Conservation (phyloP, 2,329 filamentous ascomycete genomes). For the Allantophomopsis cytisporea region DNA sequence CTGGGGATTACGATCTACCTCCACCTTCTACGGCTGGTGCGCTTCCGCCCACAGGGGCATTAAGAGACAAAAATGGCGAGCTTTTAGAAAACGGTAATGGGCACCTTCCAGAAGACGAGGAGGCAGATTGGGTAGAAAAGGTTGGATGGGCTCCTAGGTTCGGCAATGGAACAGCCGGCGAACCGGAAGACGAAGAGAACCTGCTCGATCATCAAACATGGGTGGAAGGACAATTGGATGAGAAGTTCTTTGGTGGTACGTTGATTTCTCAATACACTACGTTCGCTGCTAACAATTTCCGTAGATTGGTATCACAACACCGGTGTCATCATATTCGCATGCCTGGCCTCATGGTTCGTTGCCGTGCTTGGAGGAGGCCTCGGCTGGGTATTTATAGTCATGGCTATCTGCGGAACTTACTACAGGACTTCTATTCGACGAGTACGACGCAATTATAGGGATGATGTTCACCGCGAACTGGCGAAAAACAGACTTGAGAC, state of each 20-base stretch:
- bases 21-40: constrained; percentile 58
- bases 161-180: constrained; percentile 45
- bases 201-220: constrained; percentile 80
- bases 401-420: constrained; percentile 87
- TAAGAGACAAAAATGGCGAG: constrained; percentile 31
- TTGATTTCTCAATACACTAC: constrained; percentile 3
- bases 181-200: constrained; percentile 41
- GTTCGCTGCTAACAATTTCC: constrained; percentile 19
- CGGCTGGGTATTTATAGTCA: constrained; percentile 85
- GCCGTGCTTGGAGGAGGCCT: constrained; percentile 83
- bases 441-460: constrained; percentile 88
- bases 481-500: constrained; percentile 77
- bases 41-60: constrained; percentile 32
- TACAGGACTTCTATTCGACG: constrained; percentile 91
- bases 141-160: constrained; percentile 88
- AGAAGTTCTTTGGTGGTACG: constrained; percentile 80
- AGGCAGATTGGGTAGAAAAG: constrained; percentile 35
- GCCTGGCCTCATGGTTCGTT: constrained; percentile 78
- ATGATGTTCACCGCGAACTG: constrained; percentile 84
- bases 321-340: constrained; percentile 86
- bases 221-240: constrained; percentile 71
- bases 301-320: constrained; percentile 97
- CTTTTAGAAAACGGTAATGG: constrained; percentile 30
- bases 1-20: constrained; percentile 65
- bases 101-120: constrained; percentile 34